Conservation (phyloP, 257 asterid species). For the Nicotiana otophora region DNA sequence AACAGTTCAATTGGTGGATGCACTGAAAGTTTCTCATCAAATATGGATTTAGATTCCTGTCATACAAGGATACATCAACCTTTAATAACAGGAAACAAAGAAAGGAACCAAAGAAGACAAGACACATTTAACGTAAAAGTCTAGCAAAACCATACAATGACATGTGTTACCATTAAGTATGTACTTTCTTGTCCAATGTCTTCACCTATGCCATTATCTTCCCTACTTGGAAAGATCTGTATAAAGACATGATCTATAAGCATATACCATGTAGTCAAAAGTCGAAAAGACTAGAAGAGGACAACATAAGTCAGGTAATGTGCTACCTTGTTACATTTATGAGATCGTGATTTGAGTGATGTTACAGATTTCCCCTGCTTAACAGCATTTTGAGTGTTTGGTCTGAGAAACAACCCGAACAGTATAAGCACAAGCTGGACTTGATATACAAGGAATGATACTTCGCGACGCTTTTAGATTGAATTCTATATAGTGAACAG, state of each 20-base stretch:
- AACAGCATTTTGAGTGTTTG: conserved; percentile 17
- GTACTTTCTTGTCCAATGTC: conserved; percentile 12
- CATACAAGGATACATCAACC: background rate
- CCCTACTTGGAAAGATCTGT: conserved; percentile 32
- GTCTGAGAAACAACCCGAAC: conserved; percentile 25
- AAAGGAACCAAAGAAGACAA: conserved; percentile 2
- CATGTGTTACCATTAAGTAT: conserved; percentile 11
- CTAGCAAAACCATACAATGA: background rate
- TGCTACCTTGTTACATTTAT: conserved; percentile 26
- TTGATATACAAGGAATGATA: background rate
- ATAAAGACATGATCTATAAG: background rate
- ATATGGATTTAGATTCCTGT: conserved; percentile 38
- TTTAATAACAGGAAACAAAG: background rate
- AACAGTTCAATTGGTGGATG: conserved; percentile 52
- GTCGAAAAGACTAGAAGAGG: background rate
- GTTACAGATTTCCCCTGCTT: conserved; percentile 25
- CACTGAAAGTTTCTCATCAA: conserved; percentile 21
- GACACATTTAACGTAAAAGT: background rate
- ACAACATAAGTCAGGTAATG: background rate
- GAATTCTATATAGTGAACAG: background rate
- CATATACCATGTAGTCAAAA: background rate
- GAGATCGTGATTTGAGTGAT: conserved; percentile 13
- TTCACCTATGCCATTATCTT: conserved; percentile 15
- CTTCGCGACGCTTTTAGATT: background rate
- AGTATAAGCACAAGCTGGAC: conserved; percentile 6